Conservation (phyloP, 176 grass and related monocot genomes). For the Carex littledalei region DNA sequence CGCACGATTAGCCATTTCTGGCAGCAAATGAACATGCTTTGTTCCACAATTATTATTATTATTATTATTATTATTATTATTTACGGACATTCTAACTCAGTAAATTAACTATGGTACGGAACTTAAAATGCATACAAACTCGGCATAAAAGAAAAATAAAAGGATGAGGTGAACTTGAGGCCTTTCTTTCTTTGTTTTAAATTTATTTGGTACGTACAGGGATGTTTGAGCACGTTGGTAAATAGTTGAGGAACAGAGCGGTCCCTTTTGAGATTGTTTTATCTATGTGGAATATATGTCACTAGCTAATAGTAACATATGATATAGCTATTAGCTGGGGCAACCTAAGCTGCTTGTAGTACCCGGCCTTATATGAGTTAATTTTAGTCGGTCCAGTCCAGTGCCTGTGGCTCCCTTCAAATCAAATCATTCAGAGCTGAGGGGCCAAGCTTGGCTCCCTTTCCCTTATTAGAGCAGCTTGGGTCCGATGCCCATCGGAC, state of each 20-base stretch:
- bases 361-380: conserved; percentile 2
- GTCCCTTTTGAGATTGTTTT: conserved; percentile 4
- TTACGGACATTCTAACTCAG: background rate
- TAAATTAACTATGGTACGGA: too few species aligned
- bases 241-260: conserved; percentile 7
- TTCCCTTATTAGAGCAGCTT: background rate
- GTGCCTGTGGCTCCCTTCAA: background rate
- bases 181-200: background rate
- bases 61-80: background rate
- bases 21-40: conserved; percentile 16
- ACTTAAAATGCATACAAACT: too few species aligned
- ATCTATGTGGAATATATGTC: conserved; percentile 6
- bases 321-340: background rate
- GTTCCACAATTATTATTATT: conserved; percentile 2
- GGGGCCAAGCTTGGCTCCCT: background rate
- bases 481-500: too few species aligned
- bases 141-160: background rate
- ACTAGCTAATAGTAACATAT: background rate
- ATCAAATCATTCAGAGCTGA: conserved; percentile 11
- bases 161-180: background rate
- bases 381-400: background rate
- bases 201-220: background rate
- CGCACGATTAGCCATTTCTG: conserved; percentile 1
- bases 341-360: background rate
- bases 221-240: background rate